These are phyloP conservation scores for Wickerhamiella spandovensis DNA, from an alignment of 805 yeast genomes.

Conservation along the genomic window DNA sequence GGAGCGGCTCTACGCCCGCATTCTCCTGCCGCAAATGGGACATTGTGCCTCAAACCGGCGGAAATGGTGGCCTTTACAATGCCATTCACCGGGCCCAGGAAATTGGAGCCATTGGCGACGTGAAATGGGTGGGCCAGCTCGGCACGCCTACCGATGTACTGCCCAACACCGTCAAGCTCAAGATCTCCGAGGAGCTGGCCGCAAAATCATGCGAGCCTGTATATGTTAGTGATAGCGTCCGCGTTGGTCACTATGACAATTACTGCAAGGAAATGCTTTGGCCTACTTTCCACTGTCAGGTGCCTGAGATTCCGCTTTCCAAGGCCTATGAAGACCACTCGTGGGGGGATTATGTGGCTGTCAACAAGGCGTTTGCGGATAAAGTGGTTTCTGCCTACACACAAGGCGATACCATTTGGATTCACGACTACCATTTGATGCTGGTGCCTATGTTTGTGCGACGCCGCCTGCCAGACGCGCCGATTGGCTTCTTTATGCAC, in stretches of 20 bases:
- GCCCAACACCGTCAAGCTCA: slow-evolving; percentile 39
- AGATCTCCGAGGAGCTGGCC: slow-evolving; percentile 36
- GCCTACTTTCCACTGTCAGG: slow-evolving; percentile 91
- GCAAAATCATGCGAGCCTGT: slow-evolving; percentile 44
- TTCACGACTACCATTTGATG: slow-evolving; percentile 86
- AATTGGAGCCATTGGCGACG: slow-evolving; percentile 25
- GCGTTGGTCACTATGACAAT: slow-evolving; percentile 81
- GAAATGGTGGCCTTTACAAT: slow-evolving; percentile 80
- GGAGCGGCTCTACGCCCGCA: slow-evolving; percentile 1
- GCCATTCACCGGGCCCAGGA: slow-evolving; percentile 53
- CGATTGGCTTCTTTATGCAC: slow-evolving; percentile 84
- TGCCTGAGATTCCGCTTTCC: slow-evolving; percentile 87
- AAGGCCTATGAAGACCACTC: slow-evolving; percentile 93
- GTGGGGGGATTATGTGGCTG: slow-evolving; percentile 66
- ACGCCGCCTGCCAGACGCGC: slow-evolving; percentile 59
- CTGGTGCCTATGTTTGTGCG: slow-evolving; percentile 78
- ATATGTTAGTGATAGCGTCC: slow-evolving; percentile 61
- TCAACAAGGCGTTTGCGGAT: slow-evolving; percentile 74
- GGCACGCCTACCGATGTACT: slow-evolving; percentile 85
- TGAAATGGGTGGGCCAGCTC: slow-evolving; percentile 77
- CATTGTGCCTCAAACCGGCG: slow-evolving; percentile 52
- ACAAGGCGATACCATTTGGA: slow-evolving; percentile 73
- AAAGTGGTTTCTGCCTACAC: slow-evolving; percentile 53
- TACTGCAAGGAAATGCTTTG: slow-evolving; percentile 90
- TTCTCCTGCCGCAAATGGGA: slow-evolving; percentile 42